Evolutionary conservation across 768 basidiomycete genomes (phyloP), one percentile per base, ranked within the genome.

Genomic region (Rhodotorula sphaerocarpa): DNA sequence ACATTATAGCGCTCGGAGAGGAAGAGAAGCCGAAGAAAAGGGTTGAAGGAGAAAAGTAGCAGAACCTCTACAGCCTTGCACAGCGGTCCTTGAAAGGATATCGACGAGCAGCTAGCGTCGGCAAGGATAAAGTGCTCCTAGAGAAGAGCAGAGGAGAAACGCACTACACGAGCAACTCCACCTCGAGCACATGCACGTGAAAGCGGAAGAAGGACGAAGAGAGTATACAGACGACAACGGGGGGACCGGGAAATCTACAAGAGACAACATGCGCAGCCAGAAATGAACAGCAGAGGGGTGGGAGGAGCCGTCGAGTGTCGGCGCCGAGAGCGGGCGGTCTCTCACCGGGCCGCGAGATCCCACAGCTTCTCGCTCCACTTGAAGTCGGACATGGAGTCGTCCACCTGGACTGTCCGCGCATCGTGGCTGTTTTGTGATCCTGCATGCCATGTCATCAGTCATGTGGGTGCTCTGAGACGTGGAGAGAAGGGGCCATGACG

Each of bases 291-390:
- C 48, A 42, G 46, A 33, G 21, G 33, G 16, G 46, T 33, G 20
- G 36, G 47, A 20, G 45, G 50, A 16, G 15, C 9, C 5, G 28
- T 14, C 5, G 23, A 23, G 9, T 9, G 9, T 12, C 21, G 1
- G 10, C 33, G 31, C 23, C 11, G n/a, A 39, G 36, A 39, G 16
- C 36, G 36, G 36, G n/a, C n/a, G n/a, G n/a, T n/a, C n/a, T 6
- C 31, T 5, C 31, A 58, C 42, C 50, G 42, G 31, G 23, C 50
- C 12, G 50, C 54, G 21, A 64, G n/a, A 12, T 57, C 59, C 67
- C 67, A 69, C 20, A 69, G 51, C 31, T 46, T 61, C 54, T 69
- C 64, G 48, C 52, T 42, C 59, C 56, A 61, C n/a, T 48, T 45
- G 53, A 52, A 69, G 27, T 58, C 56, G 56, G 50, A 55, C 31